These are phyloP conservation scores for Colletotrichum agaves DNA, from an alignment of 2,329 filamentous ascomycete genomes.

Conservation along the genomic window DNA sequence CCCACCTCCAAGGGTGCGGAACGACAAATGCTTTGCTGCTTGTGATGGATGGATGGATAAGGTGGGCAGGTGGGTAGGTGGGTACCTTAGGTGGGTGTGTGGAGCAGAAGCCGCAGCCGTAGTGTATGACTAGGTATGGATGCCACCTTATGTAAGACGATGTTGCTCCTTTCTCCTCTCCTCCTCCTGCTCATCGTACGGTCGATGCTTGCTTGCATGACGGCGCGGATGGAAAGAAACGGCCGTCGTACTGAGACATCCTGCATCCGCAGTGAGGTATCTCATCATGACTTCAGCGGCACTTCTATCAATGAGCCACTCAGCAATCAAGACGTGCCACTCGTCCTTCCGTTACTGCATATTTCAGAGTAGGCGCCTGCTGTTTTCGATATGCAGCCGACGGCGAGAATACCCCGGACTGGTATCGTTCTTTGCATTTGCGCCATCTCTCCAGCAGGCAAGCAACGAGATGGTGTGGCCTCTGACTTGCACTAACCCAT, in stretches of 20 bases:
- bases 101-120: not conserved
- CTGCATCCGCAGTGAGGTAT: slow-evolving; percentile 12
- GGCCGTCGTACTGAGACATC: slow-evolving; percentile 32
- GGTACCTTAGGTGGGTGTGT: no score
- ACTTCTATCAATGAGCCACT: not conserved
- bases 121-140: no score
- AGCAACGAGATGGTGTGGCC: not conserved
- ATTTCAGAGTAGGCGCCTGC: not conserved
- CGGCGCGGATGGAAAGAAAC: slow-evolving; percentile 7
- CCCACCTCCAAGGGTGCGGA: slow-evolving; percentile 4
- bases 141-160: slow-evolving; percentile 20
- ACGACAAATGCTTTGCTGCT: slow-evolving; percentile 21
- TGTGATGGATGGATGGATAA: slow-evolving; percentile 9
- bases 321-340: slow-evolving; percentile 8
- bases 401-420: not conserved
- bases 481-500: slow-evolving; percentile 12
- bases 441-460: slow-evolving; percentile 3
- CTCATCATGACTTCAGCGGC: not conserved
- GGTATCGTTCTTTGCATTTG: not conserved
- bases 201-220: slow-evolving; percentile 1
- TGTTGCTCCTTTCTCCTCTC: not conserved
- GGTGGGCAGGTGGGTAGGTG: not conserved
- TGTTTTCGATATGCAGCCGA: not conserved
- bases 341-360: slow-evolving; percentile 3
- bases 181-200: not conserved